Evolutionary conservation across 208 protist genomes (phyloP).

Genomic region (Acanthamoeba triangularis): DNA sequence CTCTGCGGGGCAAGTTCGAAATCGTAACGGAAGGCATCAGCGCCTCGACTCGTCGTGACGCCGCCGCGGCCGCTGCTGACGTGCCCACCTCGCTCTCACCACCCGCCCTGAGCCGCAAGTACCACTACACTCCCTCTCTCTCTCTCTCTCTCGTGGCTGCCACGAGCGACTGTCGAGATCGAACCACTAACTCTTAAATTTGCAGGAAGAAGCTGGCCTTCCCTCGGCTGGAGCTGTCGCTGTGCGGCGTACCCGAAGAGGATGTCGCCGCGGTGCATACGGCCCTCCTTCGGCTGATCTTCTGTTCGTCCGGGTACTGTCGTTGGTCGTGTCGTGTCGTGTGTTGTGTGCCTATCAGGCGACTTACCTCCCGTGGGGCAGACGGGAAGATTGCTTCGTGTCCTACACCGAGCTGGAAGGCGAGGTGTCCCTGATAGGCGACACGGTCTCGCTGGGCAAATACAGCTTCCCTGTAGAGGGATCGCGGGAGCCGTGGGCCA

Average conservation of each 20-base stretch:
- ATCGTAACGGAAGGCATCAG: slow-evolving; percentile 74
- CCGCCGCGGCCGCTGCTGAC: background rate
- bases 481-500: slow-evolving; percentile 23
- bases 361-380: background rate
- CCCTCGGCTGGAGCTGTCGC: slow-evolving; percentile 32
- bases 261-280: slow-evolving; percentile 28
- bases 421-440: slow-evolving; percentile 67
- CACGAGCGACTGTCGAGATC: too few relatives aligned
- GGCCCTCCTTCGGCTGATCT: slow-evolving; percentile 56
- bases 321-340: too few relatives aligned
- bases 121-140: background rate
- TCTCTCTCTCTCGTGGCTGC: background rate
- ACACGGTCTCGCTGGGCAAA: background rate
- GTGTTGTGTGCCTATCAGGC: background rate
- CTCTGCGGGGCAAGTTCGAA: slow-evolving; percentile 44
- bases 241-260: slow-evolving; percentile 31
- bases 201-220: slow-evolving; percentile 55
- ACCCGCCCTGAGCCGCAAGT: background rate
- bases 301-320: slow-evolving; percentile 17
- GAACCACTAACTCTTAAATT: background rate
- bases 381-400: slow-evolving; percentile 22
- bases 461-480: slow-evolving; percentile 4
- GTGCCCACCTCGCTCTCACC: slow-evolving; percentile 41
- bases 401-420: slow-evolving; percentile 67
- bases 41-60: background rate